phyloP scores from a whole-genome alignment of 805 yeast genomes.

The Myxozyma neotropica region DNA sequence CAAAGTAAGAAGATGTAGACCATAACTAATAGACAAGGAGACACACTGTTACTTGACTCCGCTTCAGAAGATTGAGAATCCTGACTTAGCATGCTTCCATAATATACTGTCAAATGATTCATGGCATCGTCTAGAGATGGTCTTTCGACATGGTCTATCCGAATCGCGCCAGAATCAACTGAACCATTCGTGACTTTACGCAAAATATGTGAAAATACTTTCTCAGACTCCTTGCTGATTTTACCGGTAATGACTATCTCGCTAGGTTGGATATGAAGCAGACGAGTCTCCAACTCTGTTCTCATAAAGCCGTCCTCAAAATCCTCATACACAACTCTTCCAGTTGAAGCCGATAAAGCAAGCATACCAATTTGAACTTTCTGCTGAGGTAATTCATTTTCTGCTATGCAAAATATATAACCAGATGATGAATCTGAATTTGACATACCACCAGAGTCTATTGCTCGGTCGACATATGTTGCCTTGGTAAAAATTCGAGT shows the following conservation, averaged over 20 bases:
- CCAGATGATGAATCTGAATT: slow-evolving; percentile 10
- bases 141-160: slow-evolving; percentile 28
- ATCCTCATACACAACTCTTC: slow-evolving; percentile 71
- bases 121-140: slow-evolving; percentile 21
- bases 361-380: slow-evolving; percentile 50
- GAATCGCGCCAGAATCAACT: slow-evolving; percentile 7
- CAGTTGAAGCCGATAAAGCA: slow-evolving; percentile 71
- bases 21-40: neutral
- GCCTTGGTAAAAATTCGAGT: slow-evolving; percentile 78
- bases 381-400: slow-evolving; percentile 11
- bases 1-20: neutral
- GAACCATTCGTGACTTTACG: slow-evolving; percentile 1
- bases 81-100: slow-evolving; percentile 12
- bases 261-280: slow-evolving; percentile 72
- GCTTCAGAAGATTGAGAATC: slow-evolving; percentile 17
- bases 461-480: slow-evolving; percentile 72
- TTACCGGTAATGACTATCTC: slow-evolving; percentile 62
- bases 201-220: slow-evolving; percentile 28
- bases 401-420: slow-evolving; percentile 31
- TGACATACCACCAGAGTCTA: slow-evolving; percentile 33
- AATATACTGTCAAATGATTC: slow-evolving; percentile 4
- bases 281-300: slow-evolving; percentile 71
- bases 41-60: neutral
- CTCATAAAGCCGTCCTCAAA: slow-evolving; percentile 63
- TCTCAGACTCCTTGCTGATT: slow-evolving; percentile 44